phyloP scores from a whole-genome alignment of 2,329 filamentous ascomycete species.

The Sphaerulina musiva region DNA sequence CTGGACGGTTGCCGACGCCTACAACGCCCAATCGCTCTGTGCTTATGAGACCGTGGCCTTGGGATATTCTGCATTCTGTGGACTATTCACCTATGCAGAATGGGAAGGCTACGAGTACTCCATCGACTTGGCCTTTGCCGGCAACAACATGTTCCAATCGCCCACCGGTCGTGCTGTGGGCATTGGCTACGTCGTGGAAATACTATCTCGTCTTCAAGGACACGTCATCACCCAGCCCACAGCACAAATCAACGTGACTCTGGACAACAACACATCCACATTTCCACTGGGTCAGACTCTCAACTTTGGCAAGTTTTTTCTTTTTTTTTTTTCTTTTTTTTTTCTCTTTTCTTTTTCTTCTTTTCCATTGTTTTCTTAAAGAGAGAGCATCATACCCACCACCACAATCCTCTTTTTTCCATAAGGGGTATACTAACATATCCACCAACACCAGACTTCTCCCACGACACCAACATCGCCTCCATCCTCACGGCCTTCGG shows the following conservation, averaged over 20 bases:
- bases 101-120: constrained; percentile 64
- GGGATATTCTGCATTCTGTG: constrained; percentile 67
- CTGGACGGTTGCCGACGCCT: constrained; percentile 58
- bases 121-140: constrained; percentile 58
- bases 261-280: constrained; percentile 60
- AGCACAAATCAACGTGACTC: constrained; percentile 56
- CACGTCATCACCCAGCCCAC: constrained; percentile 46
- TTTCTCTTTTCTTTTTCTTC: too few relatives aligned
- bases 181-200: constrained; percentile 65
- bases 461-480: constrained; percentile 56
- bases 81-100: constrained; percentile 67
- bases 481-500: constrained; percentile 66
- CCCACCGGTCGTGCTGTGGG: constrained; percentile 65
- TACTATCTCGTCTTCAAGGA: constrained; percentile 61
- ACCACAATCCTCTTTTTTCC: neutral
- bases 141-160: constrained; percentile 56
- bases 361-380: too few relatives aligned
- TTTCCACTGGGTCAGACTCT: constrained; percentile 68
- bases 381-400: too few relatives aligned
- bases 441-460: constrained; percentile 51
- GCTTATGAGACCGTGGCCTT: constrained; percentile 73
- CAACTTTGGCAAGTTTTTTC: constrained; percentile 47
- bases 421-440: neutral
- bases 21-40: constrained; percentile 64
- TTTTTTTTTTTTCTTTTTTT: too few relatives aligned